Conservation (phyloP, 768 basidiomycete species). For the Pleurotus djamor region DNA sequence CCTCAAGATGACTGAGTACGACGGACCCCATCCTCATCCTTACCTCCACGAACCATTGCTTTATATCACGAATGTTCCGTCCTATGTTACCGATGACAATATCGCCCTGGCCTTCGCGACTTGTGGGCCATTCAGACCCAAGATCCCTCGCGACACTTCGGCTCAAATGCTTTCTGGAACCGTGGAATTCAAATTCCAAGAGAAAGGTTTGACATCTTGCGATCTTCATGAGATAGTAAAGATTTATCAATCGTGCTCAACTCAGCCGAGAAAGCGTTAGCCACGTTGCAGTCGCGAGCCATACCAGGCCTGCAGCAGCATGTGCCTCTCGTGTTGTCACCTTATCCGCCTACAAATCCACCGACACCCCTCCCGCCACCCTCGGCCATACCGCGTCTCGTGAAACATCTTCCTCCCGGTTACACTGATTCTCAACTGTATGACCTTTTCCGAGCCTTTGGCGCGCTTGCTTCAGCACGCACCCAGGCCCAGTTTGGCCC, state of each 20-base stretch:
- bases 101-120: constrained; percentile 70
- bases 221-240: constrained; percentile 7
- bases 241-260: constrained; percentile 6
- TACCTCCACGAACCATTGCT: constrained; percentile 83
- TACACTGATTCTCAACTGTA: constrained; percentile 75
- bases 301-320: constrained; percentile 60
- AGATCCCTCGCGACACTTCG: constrained; percentile 60
- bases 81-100: constrained; percentile 73
- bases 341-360: constrained; percentile 78
- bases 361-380: constrained; percentile 76
- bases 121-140: constrained; percentile 82
- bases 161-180: constrained; percentile 59
- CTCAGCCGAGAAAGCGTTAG: constrained; percentile 85
- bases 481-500: constrained; percentile 73
- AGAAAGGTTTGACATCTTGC: constrained; percentile 55
- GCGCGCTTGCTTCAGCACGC: constrained; percentile 78
- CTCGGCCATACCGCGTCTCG: constrained; percentile 72
- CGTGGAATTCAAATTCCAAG: constrained; percentile 81
- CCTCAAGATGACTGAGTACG: constrained; percentile 37
- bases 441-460: constrained; percentile 82
- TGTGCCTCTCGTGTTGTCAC: constrained; percentile 69
- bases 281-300: constrained; percentile 76
- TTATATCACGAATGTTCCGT: constrained; percentile 77
- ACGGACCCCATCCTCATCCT: constrained; percentile 62
- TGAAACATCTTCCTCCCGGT: constrained; percentile 77